Conservation (phyloP, 208 protist genomes). For the Herpetomonas samuelpessoai region DNA sequence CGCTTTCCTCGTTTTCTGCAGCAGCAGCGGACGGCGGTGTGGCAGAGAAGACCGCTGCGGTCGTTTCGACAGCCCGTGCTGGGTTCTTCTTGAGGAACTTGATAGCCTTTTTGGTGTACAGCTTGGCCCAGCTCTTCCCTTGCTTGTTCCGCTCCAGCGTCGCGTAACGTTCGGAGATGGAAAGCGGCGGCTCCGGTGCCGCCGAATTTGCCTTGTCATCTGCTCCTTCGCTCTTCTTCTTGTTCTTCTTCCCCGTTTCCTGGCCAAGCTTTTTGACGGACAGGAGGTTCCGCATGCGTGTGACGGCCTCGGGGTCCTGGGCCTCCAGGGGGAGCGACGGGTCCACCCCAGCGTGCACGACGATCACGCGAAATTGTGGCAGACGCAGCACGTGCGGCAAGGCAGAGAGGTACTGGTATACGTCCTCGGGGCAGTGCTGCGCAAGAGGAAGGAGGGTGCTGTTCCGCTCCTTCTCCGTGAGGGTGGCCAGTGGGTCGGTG, state of each 20-base stretch:
- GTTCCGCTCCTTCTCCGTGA: conserved; percentile 25
- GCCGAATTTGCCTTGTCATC: conserved; percentile 1
- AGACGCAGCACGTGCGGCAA: conserved; percentile 71
- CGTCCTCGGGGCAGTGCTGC: conserved; percentile 33
- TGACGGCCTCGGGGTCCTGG: conserved; percentile 42
- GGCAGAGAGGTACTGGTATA: conserved; percentile 39
- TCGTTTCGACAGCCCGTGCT: background rate
- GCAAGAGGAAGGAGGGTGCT: conserved; percentile 48
- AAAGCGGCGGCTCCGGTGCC: conserved; percentile 18
- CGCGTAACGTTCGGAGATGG: conserved; percentile 24
- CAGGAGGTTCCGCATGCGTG: conserved; percentile 53
- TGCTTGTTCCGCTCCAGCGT: conserved; percentile 25
- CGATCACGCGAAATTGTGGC: conserved; percentile 39
- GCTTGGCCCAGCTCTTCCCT: conserved; percentile 41
- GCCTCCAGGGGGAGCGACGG: conserved; percentile 35
- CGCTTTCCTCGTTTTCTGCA: no score
- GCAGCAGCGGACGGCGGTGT: no score
- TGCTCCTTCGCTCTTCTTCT: background rate
- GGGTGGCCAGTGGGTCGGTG: conserved; percentile 4
- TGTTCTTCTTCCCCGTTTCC: conserved; percentile 9
- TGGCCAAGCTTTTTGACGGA: conserved; percentile 4
- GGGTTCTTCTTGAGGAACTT: background rate
- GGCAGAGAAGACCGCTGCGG: no score
- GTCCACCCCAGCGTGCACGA: conserved; percentile 79
- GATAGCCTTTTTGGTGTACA: conserved; percentile 34